Evolutionary conservation across 2,329 filamentous ascomycete species (phyloP), one percentile per base, ranked within the genome.

Genomic region (Neonectria sp.): DNA sequence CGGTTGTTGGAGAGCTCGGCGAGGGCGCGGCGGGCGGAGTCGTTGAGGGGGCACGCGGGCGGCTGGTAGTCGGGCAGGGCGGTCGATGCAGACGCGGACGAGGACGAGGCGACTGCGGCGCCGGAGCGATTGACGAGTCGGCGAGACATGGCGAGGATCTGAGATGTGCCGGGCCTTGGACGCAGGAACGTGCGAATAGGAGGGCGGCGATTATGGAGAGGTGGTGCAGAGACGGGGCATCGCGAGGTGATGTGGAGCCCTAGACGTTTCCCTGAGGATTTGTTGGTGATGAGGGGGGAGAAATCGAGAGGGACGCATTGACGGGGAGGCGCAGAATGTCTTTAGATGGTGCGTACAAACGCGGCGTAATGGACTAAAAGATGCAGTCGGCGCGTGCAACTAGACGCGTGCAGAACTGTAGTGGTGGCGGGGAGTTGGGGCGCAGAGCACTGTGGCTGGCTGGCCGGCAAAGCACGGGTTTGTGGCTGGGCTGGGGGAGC

Each of bases 61-160:
- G 84, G 79, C 63, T 89, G 81, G 78, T 89, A 89, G 2, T 80
- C 78, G 3, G 87, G 86, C n/a, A 88, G 76, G 15, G 80, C 74
- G 25, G 78, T 69, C 6, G 75, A 60, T 3, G 67, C 68, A 5
- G 70, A 37, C 24, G 66, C 68, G 6, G 70, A 40, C 27, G 75
- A 60, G 46, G 67, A 58, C 45, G 68, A 37, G 60, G 64, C 52
- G 66, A 57, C 49, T 48, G 66, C 43, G 49, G 68, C 49, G 27
- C 69, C 63, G 63, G 68, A 37, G 61, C 78, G 78, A 45, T 77
- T 78, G 65, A 79, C 66, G 21, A 79, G 76, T 52, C 78, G 76
- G 43, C 77, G 78, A 24, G 80, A 77, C 80, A 82, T 82, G 52
- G 27, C 17, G 56, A n/a, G 11, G 24, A 15, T 37, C 13, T n/a